These are phyloP conservation scores for Capronia coronata DNA, from an alignment of 2,329 filamentous ascomycete genomes.

Conservation along the genomic window DNA sequence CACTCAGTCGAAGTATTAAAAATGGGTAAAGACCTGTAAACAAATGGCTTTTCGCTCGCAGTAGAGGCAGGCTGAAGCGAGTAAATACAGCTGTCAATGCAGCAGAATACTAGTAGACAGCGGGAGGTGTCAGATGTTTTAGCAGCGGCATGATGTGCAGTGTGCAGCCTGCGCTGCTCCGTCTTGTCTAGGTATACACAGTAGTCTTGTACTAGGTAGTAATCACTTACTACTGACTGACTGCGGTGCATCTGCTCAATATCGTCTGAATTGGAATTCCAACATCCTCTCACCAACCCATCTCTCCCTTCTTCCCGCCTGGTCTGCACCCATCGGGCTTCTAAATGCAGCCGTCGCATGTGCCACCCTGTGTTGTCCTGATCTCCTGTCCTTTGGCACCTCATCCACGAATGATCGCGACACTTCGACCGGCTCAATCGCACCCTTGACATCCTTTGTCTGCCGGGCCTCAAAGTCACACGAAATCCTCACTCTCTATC, in stretches of 20 bases:
- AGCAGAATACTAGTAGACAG: too few relatives aligned
- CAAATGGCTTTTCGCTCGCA: too few relatives aligned
- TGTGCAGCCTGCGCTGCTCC: neutral
- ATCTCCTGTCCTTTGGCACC: neutral
- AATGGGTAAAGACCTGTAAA: too few relatives aligned
- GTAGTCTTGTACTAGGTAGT: too few relatives aligned
- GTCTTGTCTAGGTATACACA: neutral
- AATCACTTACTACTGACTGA: too few relatives aligned
- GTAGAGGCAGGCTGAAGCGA: too few relatives aligned
- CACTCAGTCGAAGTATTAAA: neutral
- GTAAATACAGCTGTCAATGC: too few relatives aligned
- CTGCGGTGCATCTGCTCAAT: too few relatives aligned
- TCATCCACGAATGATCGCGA: neutral
- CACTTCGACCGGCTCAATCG: neutral
- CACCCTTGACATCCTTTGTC: conserved; percentile 3
- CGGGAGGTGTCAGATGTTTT: too few relatives aligned
- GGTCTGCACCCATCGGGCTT: neutral
- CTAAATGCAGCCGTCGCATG: neutral
- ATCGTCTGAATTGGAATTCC: neutral
- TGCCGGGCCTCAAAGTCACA: neutral
- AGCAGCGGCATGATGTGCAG: neutral
- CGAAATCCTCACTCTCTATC: neutral
- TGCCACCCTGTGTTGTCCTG: neutral
- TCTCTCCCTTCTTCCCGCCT: neutral
- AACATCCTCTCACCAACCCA: neutral